Conservation (phyloP, 2,329 filamentous ascomycete genomes). For the Dothidotthia symphoricarpi region DNA sequence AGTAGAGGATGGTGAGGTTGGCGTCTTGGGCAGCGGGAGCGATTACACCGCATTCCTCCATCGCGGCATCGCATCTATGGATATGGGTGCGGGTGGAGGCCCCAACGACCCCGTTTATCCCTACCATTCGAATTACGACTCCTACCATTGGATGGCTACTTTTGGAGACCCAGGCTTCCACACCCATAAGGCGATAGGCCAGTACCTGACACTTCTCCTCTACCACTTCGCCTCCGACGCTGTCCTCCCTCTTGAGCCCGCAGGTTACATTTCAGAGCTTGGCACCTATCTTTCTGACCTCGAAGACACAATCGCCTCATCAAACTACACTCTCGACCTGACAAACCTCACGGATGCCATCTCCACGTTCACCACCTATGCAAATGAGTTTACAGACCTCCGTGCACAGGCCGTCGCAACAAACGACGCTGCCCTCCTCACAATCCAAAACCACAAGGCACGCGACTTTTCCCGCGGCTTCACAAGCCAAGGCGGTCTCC, state of each 20-base stretch:
- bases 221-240: slow-evolving; percentile 45
- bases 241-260: slow-evolving; percentile 42
- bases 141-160: slow-evolving; percentile 53
- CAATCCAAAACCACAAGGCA: slow-evolving; percentile 47
- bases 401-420: slow-evolving; percentile 29
- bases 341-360: slow-evolving; percentile 38
- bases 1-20: slow-evolving; percentile 37
- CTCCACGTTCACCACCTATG: slow-evolving; percentile 34
- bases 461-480: slow-evolving; percentile 50
- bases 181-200: slow-evolving; percentile 52
- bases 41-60: slow-evolving; percentile 52
- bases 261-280: slow-evolving; percentile 42
- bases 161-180: slow-evolving; percentile 54
- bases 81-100: slow-evolving; percentile 43
- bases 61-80: slow-evolving; percentile 45
- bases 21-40: slow-evolving; percentile 47
- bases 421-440: slow-evolving; percentile 30
- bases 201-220: slow-evolving; percentile 46
- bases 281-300: slow-evolving; percentile 39
- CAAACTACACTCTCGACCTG: slow-evolving; percentile 35
- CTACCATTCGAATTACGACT: slow-evolving; percentile 51
- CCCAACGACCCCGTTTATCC: slow-evolving; percentile 47
- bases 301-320: slow-evolving; percentile 27
- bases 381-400: slow-evolving; percentile 30
- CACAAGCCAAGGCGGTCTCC: slow-evolving; percentile 47